Evolutionary conservation across 495 filamentous ascomycete species (phyloP), one percentile per base, ranked within the genome.

Genomic region (Neurospora sp.): DNA sequence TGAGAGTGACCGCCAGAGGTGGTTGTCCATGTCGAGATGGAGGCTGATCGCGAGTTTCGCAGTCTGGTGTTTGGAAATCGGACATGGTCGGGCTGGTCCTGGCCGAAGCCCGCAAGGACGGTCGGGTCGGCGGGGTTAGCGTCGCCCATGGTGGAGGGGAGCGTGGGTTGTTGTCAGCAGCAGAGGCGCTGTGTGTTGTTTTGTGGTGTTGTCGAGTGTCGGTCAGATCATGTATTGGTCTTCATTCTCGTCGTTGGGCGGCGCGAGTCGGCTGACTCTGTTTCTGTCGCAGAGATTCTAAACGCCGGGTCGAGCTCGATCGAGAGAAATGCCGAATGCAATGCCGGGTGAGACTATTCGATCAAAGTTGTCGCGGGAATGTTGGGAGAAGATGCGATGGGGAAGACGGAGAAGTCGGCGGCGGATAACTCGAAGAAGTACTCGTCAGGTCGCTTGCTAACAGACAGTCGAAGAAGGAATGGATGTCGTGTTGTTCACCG

Each of bases 31-130:
- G 53, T 66, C 53, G 53, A 66, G 35, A n/a, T 10, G 20, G n/a
- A 41, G 31, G 53, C 66, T 39, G 53, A 66, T 66, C 27, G 71
- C 35, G 46, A 70, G 10, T 46, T 14, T 41, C 79, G 75, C 18
- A 69, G 74, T 18, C 79, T 75, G 9, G 76, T 80, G 69, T 80
- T 78, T 37, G 78, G 79, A 37, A 76, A 79, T 5, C 72, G 76
- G 69, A 48, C 41, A 12, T 70, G 74, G 73, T 80, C 78, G 59
- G 69, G 74, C 53, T 31, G 53, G 27, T 66, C 53, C 27, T 66
- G 53, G 53, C 53, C 53, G 53, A 35, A 66, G 31, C 40, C 46
- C 6, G 72, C 40, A 46, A 73, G 70, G n/a, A 70, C 53, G 72
- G 70, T 72, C 70, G 71, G 68, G 53, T 48, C 69, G 69, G 3